These are phyloP conservation scores for Sanghuangporus sanghuang DNA, from an alignment of 1,284 basidiomycete species.

Conservation along the genomic window DNA sequence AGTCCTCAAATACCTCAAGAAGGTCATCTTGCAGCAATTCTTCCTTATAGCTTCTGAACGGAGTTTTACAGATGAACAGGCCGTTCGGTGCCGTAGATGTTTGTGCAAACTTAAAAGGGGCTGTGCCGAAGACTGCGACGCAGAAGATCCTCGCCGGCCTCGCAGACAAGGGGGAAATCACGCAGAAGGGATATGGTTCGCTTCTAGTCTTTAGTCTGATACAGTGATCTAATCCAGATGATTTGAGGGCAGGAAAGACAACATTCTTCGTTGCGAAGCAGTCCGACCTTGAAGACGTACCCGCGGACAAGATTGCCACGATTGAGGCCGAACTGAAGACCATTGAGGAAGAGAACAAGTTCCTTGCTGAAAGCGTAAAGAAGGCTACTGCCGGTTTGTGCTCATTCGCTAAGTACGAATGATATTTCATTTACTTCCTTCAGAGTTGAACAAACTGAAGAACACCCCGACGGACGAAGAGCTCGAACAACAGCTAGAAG, in stretches of 20 bases:
- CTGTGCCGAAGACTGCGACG: constrained; percentile 73
- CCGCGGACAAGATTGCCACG: constrained; percentile 49
- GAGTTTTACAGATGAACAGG: constrained; percentile 19
- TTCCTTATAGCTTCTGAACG: background rate
- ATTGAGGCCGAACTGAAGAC: constrained; percentile 51
- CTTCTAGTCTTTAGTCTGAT: constrained; percentile 67
- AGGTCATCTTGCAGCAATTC: constrained; percentile 32
- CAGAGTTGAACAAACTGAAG: constrained; percentile 64
- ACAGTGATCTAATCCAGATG: constrained; percentile 30
- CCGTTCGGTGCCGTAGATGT: constrained; percentile 60
- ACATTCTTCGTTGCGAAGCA: constrained; percentile 80
- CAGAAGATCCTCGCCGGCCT: constrained; percentile 78
- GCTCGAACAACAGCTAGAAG: constrained; percentile 44
- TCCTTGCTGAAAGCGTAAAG: constrained; percentile 46
- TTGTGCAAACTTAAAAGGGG: constrained; percentile 81
- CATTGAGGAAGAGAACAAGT: constrained; percentile 58
- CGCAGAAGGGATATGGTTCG: constrained; percentile 74
- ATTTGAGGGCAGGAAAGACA: constrained; percentile 71
- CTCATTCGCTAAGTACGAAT: background rate
- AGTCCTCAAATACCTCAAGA: constrained; percentile 68
- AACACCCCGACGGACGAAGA: constrained; percentile 64
- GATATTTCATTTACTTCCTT: background rate
- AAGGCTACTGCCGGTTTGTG: constrained; percentile 43
- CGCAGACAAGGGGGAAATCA: constrained; percentile 70
- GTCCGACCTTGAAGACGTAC: constrained; percentile 54